These are phyloP conservation scores for Solanum medicagineum DNA, from an alignment of 257 asterid genomes.

Conservation along the genomic window DNA sequence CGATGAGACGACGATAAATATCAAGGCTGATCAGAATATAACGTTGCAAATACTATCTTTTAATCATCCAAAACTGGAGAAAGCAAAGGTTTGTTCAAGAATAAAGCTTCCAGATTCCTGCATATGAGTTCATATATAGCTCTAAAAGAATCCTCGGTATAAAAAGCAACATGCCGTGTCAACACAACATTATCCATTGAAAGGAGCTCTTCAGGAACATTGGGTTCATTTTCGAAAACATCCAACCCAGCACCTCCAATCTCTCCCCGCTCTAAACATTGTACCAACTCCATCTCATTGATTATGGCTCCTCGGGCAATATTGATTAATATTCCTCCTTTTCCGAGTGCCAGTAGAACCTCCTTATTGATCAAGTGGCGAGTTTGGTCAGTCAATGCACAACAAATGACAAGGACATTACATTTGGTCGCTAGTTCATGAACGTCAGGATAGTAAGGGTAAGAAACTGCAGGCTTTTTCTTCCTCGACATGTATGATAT, in stretches of 20 bases:
- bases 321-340: slow-evolving; percentile 50
- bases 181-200: slow-evolving; percentile 51
- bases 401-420: slow-evolving; percentile 43
- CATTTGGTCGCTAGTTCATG: slow-evolving; percentile 30
- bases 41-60: neutral
- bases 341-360: slow-evolving; percentile 47
- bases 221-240: slow-evolving; percentile 29
- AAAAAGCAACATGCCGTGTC: slow-evolving; percentile 37
- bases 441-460: slow-evolving; percentile 21
- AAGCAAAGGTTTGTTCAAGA: slow-evolving; percentile 16
- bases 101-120: slow-evolving; percentile 24
- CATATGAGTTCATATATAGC: slow-evolving; percentile 7
- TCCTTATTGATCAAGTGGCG: slow-evolving; percentile 50
- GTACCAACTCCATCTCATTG: slow-evolving; percentile 23
- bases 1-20: neutral
- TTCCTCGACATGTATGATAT: slow-evolving; percentile 47
- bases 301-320: slow-evolving; percentile 55
- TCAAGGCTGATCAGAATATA: neutral
- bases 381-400: slow-evolving; percentile 54
- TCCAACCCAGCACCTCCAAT: slow-evolving; percentile 36
- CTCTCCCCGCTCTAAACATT: slow-evolving; percentile 17
- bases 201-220: slow-evolving; percentile 19
- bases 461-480: slow-evolving; percentile 26
- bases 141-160: slow-evolving; percentile 10
- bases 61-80: slow-evolving; percentile 10